phyloP scores from a whole-genome alignment of 257 asterid species.

The Forsythia suspensa region DNA sequence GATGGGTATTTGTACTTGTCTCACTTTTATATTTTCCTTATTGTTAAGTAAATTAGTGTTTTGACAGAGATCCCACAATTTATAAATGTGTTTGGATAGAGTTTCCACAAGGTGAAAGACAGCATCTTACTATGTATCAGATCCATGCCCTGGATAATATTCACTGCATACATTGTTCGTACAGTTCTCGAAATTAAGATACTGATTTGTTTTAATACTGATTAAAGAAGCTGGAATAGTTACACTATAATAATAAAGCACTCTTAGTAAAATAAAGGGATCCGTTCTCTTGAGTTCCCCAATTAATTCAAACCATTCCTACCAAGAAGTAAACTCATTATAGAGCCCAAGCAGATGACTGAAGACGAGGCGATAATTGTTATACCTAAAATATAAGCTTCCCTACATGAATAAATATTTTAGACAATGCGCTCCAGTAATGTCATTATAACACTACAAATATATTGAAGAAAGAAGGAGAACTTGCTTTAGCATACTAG shows the following conservation, averaged over 20 bases:
- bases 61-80: background rate
- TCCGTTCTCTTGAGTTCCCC: background rate
- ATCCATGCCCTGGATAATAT: background rate
- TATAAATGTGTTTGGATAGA: background rate
- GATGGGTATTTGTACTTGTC: background rate
- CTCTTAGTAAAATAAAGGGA: background rate
- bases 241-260: background rate
- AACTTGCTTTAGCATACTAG: background rate
- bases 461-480: background rate
- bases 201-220: background rate
- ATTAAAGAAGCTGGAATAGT: background rate
- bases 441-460: background rate
- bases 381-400: background rate
- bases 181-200: background rate
- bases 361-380: background rate
- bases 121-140: background rate
- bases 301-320: background rate
- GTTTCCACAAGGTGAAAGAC: background rate
- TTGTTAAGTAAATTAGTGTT: background rate
- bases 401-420: background rate
- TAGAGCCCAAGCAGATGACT: background rate
- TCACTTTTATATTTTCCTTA: background rate
- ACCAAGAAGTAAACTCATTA: background rate
- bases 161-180: background rate
- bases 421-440: background rate